Evolutionary conservation across 1,139 yeast species (phyloP).

Genomic region (Eremothecium gossypii): DNA sequence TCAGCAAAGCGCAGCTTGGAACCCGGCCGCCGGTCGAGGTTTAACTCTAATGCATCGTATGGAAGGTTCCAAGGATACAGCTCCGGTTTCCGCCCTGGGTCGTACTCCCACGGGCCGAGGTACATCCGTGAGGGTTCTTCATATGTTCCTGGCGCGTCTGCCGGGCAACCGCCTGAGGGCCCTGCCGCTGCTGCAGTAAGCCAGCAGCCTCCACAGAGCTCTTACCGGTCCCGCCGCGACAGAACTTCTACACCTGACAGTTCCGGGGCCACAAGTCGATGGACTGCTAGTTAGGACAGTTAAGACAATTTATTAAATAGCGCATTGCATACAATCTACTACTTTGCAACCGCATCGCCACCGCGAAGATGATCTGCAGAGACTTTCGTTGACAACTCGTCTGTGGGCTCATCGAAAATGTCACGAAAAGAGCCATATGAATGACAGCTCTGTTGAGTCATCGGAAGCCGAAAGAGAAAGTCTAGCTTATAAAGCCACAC

Average conservation of each 20-base stretch:
- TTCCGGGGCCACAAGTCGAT: background rate
- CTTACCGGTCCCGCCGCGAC: constrained; percentile 24
- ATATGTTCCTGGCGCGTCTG: constrained; percentile 1
- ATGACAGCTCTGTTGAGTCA: too few species aligned
- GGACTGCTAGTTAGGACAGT: background rate
- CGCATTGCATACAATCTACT: too few species aligned
- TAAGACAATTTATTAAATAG: too few species aligned
- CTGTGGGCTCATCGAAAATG: too few species aligned
- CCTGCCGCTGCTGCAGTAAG: background rate
- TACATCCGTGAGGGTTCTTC: background rate
- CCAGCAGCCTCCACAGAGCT: constrained; percentile 4
- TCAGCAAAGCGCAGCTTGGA: background rate
- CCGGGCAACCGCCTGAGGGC: background rate
- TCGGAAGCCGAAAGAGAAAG: too few species aligned
- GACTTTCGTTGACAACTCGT: too few species aligned
- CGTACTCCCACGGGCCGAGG: background rate
- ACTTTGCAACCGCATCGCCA: too few species aligned
- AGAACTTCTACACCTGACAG: constrained; percentile 10
- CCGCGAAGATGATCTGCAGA: too few species aligned
- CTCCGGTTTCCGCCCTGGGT: background rate
- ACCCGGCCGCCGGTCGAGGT: background rate
- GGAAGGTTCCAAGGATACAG: constrained; percentile 1
- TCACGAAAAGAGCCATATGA: too few species aligned
- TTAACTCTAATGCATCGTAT: background rate
- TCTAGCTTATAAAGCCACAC: too few species aligned